A percentile compares a stretch with the other conserved stretches of the same genome.
These are phyloP conservation scores for Aspergillus baeticus DNA, from an alignment of 495 filamentous ascomycete genomes.

Conservation along the genomic window DNA sequence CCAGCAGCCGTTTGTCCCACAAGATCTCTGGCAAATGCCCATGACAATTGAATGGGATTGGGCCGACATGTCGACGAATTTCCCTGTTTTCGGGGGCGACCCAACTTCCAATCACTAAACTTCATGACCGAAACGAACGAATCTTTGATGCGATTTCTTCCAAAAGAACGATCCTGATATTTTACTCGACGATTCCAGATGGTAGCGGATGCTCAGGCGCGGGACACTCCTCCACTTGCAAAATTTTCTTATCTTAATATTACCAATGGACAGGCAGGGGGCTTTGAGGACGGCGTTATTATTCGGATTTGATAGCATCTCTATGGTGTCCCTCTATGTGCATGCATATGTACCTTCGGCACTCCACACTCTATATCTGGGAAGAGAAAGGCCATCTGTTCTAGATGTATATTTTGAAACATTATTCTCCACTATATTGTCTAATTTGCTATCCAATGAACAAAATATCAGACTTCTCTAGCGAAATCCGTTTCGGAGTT, in stretches of 20 bases:
- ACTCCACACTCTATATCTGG: slow-evolving; percentile 9
- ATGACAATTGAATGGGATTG: slow-evolving; percentile 99
- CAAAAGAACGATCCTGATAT: not conserved
- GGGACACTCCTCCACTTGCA: not conserved
- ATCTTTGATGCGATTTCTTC: not conserved
- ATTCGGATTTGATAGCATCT: not conserved
- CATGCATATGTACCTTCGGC: not conserved
- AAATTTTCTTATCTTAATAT: slow-evolving; percentile 5
- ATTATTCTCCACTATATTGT: not conserved
- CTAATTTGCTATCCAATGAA: not conserved
- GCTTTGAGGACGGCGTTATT: slow-evolving; percentile 3
- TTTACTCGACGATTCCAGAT: not conserved
- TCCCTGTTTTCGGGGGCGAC: slow-evolving; percentile 37
- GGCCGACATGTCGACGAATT: slow-evolving; percentile 74
- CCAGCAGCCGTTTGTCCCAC: slow-evolving; percentile 93
- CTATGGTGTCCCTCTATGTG: not conserved
- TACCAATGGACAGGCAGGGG: slow-evolving; percentile 8
- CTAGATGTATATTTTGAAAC: not conserved
- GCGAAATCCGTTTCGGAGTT: not conserved
- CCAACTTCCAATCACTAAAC: slow-evolving; percentile 5
- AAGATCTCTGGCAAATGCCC: slow-evolving; percentile 93
- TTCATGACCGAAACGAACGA: slow-evolving; percentile 15
- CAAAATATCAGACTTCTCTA: too few species aligned
- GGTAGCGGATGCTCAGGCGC: not conserved
- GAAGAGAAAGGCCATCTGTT: not conserved